phyloP scores from a whole-genome alignment of 352 stramenopile genomes.

The Phytopythium montanum region DNA sequence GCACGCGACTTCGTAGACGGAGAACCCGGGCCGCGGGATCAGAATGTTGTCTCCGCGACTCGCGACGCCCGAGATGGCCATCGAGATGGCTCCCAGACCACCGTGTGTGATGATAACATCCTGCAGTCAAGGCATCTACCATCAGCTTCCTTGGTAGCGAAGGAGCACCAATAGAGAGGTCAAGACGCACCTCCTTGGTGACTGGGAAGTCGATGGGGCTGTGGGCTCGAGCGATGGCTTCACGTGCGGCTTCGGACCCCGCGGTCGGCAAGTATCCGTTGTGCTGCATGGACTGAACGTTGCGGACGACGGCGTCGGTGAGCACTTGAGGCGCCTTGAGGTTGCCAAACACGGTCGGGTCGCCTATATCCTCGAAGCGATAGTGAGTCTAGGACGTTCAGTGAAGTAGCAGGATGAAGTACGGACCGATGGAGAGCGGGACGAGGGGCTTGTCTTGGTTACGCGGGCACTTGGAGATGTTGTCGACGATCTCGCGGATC shows the following conservation, averaged over 20 bases:
- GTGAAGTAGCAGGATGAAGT: not conserved
- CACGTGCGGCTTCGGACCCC: constrained; percentile 57
- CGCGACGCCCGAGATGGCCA: constrained; percentile 80
- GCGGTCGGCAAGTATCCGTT: constrained; percentile 85
- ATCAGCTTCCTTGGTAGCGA: not conserved
- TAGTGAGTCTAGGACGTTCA: not conserved
- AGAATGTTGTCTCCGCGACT: constrained; percentile 70
- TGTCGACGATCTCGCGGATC: constrained; percentile 88
- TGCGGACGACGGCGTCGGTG: constrained; percentile 37
- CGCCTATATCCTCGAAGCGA: constrained; percentile 21
- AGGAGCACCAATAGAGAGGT: not conserved
- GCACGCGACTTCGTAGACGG: constrained; percentile 44
- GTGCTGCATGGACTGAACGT: constrained; percentile 38
- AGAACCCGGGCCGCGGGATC: constrained; percentile 76
- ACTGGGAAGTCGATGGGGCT: constrained; percentile 26
- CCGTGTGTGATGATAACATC: constrained; percentile 88
- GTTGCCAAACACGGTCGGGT: constrained; percentile 82
- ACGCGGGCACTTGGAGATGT: constrained; percentile 62
- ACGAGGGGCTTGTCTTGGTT: constrained; percentile 78
- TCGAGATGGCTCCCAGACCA: constrained; percentile 84
- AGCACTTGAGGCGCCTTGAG: constrained; percentile 71
- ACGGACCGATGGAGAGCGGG: constrained; percentile 71
- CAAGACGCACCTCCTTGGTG: constrained; percentile 37
- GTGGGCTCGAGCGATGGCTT: constrained; percentile 74
- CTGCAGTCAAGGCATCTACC: constrained; percentile 6